Evolutionary conservation across 805 yeast genomes (phyloP).

Genomic region (Priceomyces medius): DNA sequence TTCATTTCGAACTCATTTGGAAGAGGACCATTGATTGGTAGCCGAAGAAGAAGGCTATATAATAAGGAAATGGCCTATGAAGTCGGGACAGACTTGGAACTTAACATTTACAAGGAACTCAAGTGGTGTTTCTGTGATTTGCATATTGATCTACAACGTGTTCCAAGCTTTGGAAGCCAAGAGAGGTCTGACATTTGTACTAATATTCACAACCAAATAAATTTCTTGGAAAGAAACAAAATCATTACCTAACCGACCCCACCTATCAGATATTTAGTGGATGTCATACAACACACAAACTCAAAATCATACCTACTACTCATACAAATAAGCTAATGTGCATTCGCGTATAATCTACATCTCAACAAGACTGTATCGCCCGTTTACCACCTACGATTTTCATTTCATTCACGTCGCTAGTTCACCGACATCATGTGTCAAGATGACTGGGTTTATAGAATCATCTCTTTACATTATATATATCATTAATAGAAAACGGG

Average conservation of each 20-base stretch:
- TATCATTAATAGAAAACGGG: too few relatives aligned
- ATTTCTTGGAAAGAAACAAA: constrained; percentile 15
- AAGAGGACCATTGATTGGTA: constrained; percentile 25
- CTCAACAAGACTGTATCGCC: too few relatives aligned
- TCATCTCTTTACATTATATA: too few relatives aligned
- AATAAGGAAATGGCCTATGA: constrained; percentile 23
- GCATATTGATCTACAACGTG: constrained; percentile 16
- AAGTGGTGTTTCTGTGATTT: constrained; percentile 31
- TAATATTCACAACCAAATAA: constrained; percentile 23
- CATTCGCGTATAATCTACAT: too few relatives aligned
- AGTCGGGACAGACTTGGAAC: constrained; percentile 27
- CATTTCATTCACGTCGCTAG: too few relatives aligned
- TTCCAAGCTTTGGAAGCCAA: constrained; percentile 19
- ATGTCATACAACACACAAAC: not conserved
- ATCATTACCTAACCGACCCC: not conserved
- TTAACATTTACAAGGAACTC: constrained; percentile 24
- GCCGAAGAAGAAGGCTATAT: constrained; percentile 31
- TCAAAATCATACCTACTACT: too few relatives aligned
- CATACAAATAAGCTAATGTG: too few relatives aligned
- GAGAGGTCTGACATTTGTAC: constrained; percentile 24
- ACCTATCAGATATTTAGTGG: not conserved
- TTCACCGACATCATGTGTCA: too few relatives aligned
- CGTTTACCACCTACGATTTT: too few relatives aligned
- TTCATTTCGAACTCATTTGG: constrained; percentile 24
- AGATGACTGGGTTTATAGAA: too few relatives aligned